Evolutionary conservation across 345 rosid species (phyloP), one percentile per base, ranked within the genome.

Genomic region (Turritis glabra): DNA sequence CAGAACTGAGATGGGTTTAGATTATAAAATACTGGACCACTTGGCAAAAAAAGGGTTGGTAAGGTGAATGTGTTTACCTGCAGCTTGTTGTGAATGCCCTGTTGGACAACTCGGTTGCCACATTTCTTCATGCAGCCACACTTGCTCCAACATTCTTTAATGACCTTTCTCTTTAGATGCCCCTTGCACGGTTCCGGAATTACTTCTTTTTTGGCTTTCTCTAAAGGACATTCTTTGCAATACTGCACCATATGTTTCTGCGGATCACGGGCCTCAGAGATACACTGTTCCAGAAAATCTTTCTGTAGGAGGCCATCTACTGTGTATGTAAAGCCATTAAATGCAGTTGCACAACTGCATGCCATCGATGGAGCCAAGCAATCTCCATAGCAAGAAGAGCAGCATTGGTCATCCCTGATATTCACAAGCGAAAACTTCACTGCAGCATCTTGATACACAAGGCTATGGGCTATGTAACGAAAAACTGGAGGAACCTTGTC

Each of bases 91-190:
- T 71, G 83, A 74, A 92, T 80, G 64, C 98, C 97, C 56, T 89
- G 90, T 82, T 95, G 99, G 75, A 92, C 88, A 23, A 95, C 90
- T 60, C 98, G 85, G 74, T 95, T 95, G 69, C 96, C 92, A 78
- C 99, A 95, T 37, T 55, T 84, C 69, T 80, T 85, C 68, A 72
- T 74, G 74, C 99, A 95, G 44, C 97, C 91, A 82, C 99, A 95
- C 78, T 83, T 92, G 57, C 74, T 83, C 98, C 99, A 95, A 53
- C 99, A 95, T 71, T 95, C 98, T 79, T 85, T 87, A 52, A 90
- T 90, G 55, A 77, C 79, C 68, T 78, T 88, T 80, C 96, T 92
- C 84, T 85, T 80, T 64, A 89, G 52, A 78, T 95, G 98, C 46
- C 99, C 97, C 76, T 92, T 90, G 83, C 99, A 95, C 17, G 88